Conservation (phyloP, 225 moss, liverwort and hornwort genomes). For the Marchantia paleacea region DNA sequence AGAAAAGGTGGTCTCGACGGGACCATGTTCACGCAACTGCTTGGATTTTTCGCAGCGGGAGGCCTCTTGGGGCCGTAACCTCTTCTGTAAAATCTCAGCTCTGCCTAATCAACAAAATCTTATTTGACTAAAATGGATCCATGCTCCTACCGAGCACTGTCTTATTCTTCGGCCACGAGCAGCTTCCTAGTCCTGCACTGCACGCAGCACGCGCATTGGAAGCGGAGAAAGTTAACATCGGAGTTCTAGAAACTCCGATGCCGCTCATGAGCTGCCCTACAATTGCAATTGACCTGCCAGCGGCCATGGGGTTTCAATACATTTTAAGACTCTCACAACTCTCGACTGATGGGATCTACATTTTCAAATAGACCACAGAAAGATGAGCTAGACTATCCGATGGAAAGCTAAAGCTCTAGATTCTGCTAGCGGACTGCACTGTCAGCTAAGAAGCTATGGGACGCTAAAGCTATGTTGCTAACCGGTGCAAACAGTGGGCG, state of each 20-base stretch:
- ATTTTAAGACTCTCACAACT: neutral
- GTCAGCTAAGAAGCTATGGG: neutral
- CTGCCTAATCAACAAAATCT: neutral
- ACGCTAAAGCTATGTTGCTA: neutral
- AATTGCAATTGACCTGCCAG: slow-evolving; percentile 1
- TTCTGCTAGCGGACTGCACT: neutral
- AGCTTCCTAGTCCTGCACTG: no score
- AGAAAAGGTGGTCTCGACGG: neutral
- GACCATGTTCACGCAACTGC: neutral
- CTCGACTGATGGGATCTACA: slow-evolving; percentile 5
- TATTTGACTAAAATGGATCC: neutral
- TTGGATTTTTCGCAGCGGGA: slow-evolving; percentile 5
- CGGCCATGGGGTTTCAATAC: slow-evolving; percentile 4
- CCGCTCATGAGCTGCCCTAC: neutral
- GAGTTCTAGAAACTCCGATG: slow-evolving; percentile 5
- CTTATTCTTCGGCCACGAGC: neutral
- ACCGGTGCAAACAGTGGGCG: slow-evolving; percentile 13
- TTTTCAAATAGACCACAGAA: neutral
- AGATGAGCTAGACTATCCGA: neutral
- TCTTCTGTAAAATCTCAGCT: slow-evolving; percentile 7
- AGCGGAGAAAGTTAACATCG: neutral
- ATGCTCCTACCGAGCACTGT: slow-evolving; percentile 2
- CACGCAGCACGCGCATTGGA: no score
- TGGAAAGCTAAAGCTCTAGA: neutral
- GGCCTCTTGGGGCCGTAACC: slow-evolving; percentile 2